Base-by-base conservation (phyloP, 1,284 basidiomycete genomes). In the Cutaneotrichosporon sp. region DNA sequence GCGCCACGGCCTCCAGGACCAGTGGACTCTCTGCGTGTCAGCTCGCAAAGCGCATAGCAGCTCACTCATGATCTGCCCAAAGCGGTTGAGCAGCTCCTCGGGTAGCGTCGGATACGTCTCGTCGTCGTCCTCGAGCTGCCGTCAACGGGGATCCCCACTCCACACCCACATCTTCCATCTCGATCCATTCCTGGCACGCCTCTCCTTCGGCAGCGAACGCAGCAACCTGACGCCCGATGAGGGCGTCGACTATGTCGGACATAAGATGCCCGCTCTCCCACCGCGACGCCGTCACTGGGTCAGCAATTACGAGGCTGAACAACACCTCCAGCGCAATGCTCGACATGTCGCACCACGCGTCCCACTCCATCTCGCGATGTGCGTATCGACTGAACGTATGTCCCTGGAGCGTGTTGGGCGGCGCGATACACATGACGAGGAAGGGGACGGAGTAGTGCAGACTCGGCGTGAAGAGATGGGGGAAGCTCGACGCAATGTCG, bases 281-380 rank as follows among this genome's bases (percentile, higher is more conserved):
- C 3, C 46, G 51, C 16, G 56, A 19, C 2, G 69, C 41, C 9
- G 62, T 52, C 1, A 47, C 41, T 0, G 61, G 60, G 43, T 65
- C 61, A 3, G 66, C 48, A 33, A 71, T 68, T 24, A 61, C 51
- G 9, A 75, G 55, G 4, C 62, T 60, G 22, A 70, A 54, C 20
- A 75, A 46, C 20, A 75, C 62, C 55, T 74, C 72, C 20, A 65
- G 62, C 4, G 70, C 67, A 24, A 71, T 67, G 49, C 67, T 84
- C 77, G 9, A 83, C 24, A 90, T 77, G 69, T 88, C 86, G 19
- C 84, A 82, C 86, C 88, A 89, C 0, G 84, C 84, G 61, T 88
- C 87, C 34, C 87, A 70, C 69, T 46, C 52, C 63, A 63, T 54
- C 17, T 49, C 35, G 14, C 56, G 51, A 17, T 60, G 62, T 2